Evolutionary conservation across 371 early-diverging fungal species (phyloP).

Genomic region (Capniomyces stellatus): DNA sequence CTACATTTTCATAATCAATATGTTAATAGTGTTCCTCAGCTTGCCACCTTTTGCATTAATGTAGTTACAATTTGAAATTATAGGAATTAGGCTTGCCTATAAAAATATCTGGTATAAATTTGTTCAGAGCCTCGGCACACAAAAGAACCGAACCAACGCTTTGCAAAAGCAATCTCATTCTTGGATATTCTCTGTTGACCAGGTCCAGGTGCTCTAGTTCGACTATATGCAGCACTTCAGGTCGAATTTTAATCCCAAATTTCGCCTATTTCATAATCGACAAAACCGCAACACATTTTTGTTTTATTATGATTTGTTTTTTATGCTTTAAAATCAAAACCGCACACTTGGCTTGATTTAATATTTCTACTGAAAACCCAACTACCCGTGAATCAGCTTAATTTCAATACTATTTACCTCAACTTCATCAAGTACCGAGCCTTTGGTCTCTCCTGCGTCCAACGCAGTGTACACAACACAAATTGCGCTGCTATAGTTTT

Average conservation of each 20-base stretch:
- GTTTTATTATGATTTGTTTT: too few species aligned
- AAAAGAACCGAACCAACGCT: slow-evolving; percentile 61
- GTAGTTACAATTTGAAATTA: too few species aligned
- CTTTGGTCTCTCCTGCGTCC: slow-evolving; percentile 30
- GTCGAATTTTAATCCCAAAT: slow-evolving; percentile 51
- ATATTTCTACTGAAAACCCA: too few species aligned
- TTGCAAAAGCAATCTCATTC: slow-evolving; percentile 71
- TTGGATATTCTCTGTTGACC: slow-evolving; percentile 54
- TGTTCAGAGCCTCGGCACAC: slow-evolving; percentile 54
- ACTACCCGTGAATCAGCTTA: too few species aligned
- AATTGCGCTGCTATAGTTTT: slow-evolving; percentile 34
- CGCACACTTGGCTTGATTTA: too few species aligned
- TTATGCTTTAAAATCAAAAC: too few species aligned
- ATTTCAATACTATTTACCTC: too few species aligned
- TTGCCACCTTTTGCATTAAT: too few species aligned
- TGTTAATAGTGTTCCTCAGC: too few species aligned
- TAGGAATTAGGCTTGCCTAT: too few species aligned
- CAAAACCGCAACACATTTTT: too few species aligned
- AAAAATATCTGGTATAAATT: slow-evolving; percentile 59
- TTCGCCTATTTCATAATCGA: slow-evolving; percentile 9
- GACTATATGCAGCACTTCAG: slow-evolving; percentile 34
- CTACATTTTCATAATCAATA: too few species aligned
- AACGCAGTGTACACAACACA: slow-evolving; percentile 63
- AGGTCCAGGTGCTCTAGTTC: slow-evolving; percentile 38
- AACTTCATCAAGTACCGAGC: slow-evolving; percentile 27